Evolutionary conservation across 2,329 filamentous ascomycete species (phyloP).

Genomic region (Neoscytalidium dimidiatum): DNA sequence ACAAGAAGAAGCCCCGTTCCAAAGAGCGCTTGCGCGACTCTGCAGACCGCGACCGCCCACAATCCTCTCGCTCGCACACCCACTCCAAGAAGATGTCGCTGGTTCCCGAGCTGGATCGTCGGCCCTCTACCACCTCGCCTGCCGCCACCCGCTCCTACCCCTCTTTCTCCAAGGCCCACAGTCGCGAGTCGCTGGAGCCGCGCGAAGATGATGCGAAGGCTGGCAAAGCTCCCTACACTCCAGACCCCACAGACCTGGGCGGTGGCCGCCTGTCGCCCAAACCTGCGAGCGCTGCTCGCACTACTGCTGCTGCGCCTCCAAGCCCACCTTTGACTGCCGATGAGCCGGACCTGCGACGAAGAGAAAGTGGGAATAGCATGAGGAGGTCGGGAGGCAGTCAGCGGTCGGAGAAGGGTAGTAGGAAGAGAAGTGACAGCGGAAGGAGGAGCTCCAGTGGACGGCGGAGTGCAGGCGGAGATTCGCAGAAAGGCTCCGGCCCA

Average conservation of each 20-base stretch:
- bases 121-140: constrained; percentile 36
- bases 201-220: constrained; percentile 42
- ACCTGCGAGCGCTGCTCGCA: constrained; percentile 27
- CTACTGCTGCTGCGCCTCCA: constrained; percentile 43
- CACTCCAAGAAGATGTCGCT: constrained; percentile 36
- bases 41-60: constrained; percentile 16
- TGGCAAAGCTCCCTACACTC: constrained; percentile 32
- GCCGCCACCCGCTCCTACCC: constrained; percentile 66
- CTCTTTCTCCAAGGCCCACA: constrained; percentile 84
- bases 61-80: constrained; percentile 8
- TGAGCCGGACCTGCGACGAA: constrained; percentile 46
- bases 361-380: constrained; percentile 48
- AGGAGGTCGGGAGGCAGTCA: constrained; percentile 40
- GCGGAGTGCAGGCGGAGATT: constrained; percentile 38
- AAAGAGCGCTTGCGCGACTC: constrained; percentile 26
- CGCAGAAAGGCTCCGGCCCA: constrained; percentile 37
- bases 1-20: constrained; percentile 28
- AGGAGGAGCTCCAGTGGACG: constrained; percentile 2
- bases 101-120: constrained; percentile 51
- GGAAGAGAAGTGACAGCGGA: constrained; percentile 40
- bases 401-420: constrained; percentile 30
- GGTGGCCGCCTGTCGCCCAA: constrained; percentile 27
- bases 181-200: constrained; percentile 78
- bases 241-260: constrained; percentile 46
- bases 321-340: constrained; percentile 50